These are phyloP conservation scores for Actinomortierella wolfii DNA, from an alignment of 371 early-diverging fungal genomes.

Conservation along the genomic window DNA sequence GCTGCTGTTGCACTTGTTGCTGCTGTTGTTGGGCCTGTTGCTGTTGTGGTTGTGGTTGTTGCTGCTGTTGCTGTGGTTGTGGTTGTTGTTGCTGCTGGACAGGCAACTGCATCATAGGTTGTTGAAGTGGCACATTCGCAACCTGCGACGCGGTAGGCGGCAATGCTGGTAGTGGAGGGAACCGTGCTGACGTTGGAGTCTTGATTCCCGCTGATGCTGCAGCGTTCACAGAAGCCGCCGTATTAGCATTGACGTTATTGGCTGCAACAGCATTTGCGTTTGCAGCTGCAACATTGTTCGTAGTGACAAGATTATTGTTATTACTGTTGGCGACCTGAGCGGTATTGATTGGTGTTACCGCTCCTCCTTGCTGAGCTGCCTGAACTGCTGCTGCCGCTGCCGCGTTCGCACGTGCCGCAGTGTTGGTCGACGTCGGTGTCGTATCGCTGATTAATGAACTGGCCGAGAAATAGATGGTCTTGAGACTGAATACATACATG, in stretches of 20 bases:
- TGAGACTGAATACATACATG: slow-evolving; percentile 57
- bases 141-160: slow-evolving; percentile 44
- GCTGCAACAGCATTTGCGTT: slow-evolving; percentile 9
- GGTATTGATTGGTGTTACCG: background rate
- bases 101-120: slow-evolving; percentile 15
- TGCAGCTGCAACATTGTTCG: slow-evolving; percentile 11
- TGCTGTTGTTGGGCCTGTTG: slow-evolving; percentile 43
- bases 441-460: slow-evolving; percentile 59
- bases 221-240: slow-evolving; percentile 13
- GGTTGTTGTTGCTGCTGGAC: slow-evolving; percentile 25
- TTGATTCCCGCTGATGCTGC: slow-evolving; percentile 31
- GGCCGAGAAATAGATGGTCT: slow-evolving; percentile 56
- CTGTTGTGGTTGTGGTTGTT: slow-evolving; percentile 14
- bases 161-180: slow-evolving; percentile 25
- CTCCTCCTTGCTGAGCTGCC: slow-evolving; percentile 1
- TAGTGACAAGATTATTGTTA: slow-evolving; percentile 27
- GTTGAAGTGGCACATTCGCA: slow-evolving; percentile 30
- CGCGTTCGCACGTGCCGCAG: slow-evolving; percentile 52
- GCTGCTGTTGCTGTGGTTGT: slow-evolving; percentile 13
- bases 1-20: slow-evolving; percentile 21
- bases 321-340: slow-evolving; percentile 8
- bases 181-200: slow-evolving; percentile 10
- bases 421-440: slow-evolving; percentile 53
- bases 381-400: slow-evolving; percentile 46
- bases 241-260: background rate